Evolutionary conservation across 1,284 basidiomycete species (phyloP), one percentile per base, ranked within the genome.

Genomic region (Austroboletus novae-zelandiae): DNA sequence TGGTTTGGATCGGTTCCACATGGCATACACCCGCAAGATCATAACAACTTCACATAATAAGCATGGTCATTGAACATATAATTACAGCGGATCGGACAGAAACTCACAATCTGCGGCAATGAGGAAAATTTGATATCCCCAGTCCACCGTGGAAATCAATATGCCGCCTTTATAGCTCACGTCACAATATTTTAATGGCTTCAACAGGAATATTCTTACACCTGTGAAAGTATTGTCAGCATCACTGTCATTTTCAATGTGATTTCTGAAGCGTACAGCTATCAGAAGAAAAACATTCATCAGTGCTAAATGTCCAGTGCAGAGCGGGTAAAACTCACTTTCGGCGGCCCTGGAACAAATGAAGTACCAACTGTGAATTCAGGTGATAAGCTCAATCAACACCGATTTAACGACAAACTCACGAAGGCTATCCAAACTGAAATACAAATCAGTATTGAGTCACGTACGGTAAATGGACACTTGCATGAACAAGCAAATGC

Each of bases 101-200:
- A 27, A 43, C 58, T 55, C 17, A 60, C 60, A 2, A 36, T 55
- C 57, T 5, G 57, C 53, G 10, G 54, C 54, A 9, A 49, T 36
- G 2, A 55, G 39, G 14, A 55, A 59, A 9, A 53, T 2, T 6
- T 56, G 17, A 4, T 52, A 56, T 51, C 23, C 32, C 57, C 54
- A 55, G 27, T 52, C n/a, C 18, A 50, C 43, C 9, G 53, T 8
- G 3, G 45, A 34, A 23, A 44, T 4, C 27, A 57, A 31, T 9
- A 13, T 48, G 17, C 15, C 39, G 25, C 54, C 54, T 55, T 58
- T 2, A 8, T 41, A 32, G 27, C 8, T 18, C 5, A 3, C 15
- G 7, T n/a, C 32, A 8, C 6, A 4, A 9, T 10, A 31, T 51
- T 1, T 6, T 15, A 34, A 14, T 32, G 32, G 14, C 2, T n/a